These are phyloP conservation scores for Phytophthora quininea DNA, from an alignment of 352 stramenopile genomes.

Conservation along the genomic window DNA sequence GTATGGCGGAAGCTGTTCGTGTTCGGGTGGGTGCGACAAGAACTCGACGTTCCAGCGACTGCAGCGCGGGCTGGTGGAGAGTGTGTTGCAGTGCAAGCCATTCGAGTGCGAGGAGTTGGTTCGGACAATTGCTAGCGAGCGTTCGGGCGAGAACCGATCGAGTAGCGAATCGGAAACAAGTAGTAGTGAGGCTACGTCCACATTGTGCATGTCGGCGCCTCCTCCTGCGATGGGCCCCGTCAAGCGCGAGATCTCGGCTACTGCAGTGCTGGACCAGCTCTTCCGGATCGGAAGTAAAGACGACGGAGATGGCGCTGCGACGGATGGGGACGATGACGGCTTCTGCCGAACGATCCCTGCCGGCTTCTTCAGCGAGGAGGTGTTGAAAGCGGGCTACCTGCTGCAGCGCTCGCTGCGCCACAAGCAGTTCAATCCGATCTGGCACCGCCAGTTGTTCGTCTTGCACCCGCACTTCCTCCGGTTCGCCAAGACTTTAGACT, in stretches of 20 bases:
- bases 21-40: slow-evolving; percentile 64
- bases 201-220: slow-evolving; percentile 2
- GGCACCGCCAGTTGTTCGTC: slow-evolving; percentile 78
- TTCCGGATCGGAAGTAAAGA: slow-evolving; percentile 31
- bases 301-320: slow-evolving; percentile 15
- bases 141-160: slow-evolving; percentile 14
- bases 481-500: slow-evolving; percentile 70
- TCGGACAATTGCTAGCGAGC: slow-evolving; percentile 24
- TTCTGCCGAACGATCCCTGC: slow-evolving; percentile 43
- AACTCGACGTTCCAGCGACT: slow-evolving; percentile 73
- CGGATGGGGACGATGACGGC: slow-evolving; percentile 33
- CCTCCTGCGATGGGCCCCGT: slow-evolving; percentile 19
- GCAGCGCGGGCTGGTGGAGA: slow-evolving; percentile 60
- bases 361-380: slow-evolving; percentile 65
- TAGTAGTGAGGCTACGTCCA: slow-evolving; percentile 2
- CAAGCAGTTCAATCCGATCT: slow-evolving; percentile 88
- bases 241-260: slow-evolving; percentile 29
- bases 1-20: slow-evolving; percentile 74
- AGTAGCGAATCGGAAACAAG: slow-evolving; percentile 22
- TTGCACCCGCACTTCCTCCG: slow-evolving; percentile 70
- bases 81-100: slow-evolving; percentile 50
- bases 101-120: slow-evolving; percentile 50
- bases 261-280: slow-evolving; percentile 28
- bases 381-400: slow-evolving; percentile 73
- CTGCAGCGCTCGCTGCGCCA: slow-evolving; percentile 89